Percentiles rank a stretch among this genome's conserved stretches.
These are phyloP conservation scores for Pseudomassariella vexata DNA, from an alignment of 2,329 filamentous ascomycete genomes.

Conservation along the genomic window DNA sequence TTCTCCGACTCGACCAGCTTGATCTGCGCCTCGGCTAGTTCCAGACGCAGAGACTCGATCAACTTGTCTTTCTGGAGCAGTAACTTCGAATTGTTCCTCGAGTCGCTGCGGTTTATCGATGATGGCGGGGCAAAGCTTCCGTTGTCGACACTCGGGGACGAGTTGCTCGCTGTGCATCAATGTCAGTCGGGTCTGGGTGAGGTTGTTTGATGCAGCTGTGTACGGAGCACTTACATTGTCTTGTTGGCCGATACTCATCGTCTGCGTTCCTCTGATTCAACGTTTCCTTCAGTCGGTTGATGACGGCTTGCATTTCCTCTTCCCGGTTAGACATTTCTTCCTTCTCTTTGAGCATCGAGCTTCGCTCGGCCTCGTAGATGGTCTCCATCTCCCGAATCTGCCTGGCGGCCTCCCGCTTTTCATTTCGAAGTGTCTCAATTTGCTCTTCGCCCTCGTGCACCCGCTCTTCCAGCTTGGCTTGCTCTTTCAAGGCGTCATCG, in stretches of 20 bases:
- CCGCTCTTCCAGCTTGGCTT: conserved; percentile 80
- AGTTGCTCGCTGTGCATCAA: conserved; percentile 41
- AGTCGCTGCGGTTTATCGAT: conserved; percentile 80
- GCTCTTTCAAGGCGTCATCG: conserved; percentile 78
- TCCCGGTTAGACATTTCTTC: conserved; percentile 79
- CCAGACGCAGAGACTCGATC: conserved; percentile 85
- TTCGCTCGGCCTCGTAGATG: conserved; percentile 87
- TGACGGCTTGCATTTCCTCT: conserved; percentile 84
- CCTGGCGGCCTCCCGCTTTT: conserved; percentile 76
- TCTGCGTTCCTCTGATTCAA: conserved; percentile 63
- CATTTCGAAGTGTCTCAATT: conserved; percentile 73
- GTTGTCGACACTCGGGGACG: conserved; percentile 63
- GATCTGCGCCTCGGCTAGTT: conserved; percentile 91
- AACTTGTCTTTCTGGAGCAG: conserved; percentile 94
- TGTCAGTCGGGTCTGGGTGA: conserved; percentile 10
- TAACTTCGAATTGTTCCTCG: conserved; percentile 81
- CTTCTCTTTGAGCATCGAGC: conserved; percentile 83
- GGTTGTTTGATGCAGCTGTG: neutral
- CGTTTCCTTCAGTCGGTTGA: conserved; percentile 87
- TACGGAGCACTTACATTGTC: conserved; percentile 44
- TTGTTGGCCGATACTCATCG: conserved; percentile 51
- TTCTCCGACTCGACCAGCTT: conserved; percentile 94
- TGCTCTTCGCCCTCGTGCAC: conserved; percentile 82
- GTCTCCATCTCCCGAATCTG: conserved; percentile 88
- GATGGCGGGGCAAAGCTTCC: conserved; percentile 82